Base-by-base conservation (phyloP, 2,329 filamentous ascomycete genomes). In the Fusarium falciforme region DNA sequence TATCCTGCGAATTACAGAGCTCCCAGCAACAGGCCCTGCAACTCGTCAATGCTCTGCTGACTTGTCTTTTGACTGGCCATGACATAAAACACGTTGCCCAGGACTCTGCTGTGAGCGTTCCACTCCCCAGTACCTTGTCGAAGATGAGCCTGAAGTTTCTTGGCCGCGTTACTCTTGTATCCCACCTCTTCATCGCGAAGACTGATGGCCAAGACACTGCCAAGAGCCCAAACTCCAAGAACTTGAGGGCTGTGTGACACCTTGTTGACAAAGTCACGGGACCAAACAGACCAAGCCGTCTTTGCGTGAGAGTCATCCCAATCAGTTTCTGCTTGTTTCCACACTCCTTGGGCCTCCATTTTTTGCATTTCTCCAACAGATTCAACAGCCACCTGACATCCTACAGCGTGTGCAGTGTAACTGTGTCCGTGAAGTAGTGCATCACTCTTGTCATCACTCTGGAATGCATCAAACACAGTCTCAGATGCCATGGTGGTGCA, bases 391-490 rank as follows among this genome's bases (percentile, higher is more conserved):
- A 97, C 93, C 52, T 92, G 89, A 76, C 94, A 97, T 0, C 94
- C 94, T 2, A 96, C 89, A 0, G 94, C 88, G 80, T 97, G 94
- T 0, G 94, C 94, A 0, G 94, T 97, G 82, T 97, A 97, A 80
- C 93, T 96, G 80, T 97, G 94, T 0, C 94, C 94, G 76, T 97
- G 94, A 5, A 97, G 84, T 6, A 97, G 83, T 0, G 94, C 94
- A 74, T 96, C 93, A 1, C 89, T 90, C 83, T 96, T 97, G 58
- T 94, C 91, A 1, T 89, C 85, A 61, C 92, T 91, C 14, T 89
- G 84, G 78, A 97, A 97, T 0, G 90, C 89, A 2, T 89, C 79
- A 81, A 95, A 96, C 54, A 97, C 92, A 67, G 87, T 87, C 67
- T 94, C 86, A 38, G 92, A 94, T 0, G 94, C 93, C 5, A 93